Evolutionary conservation across 164 flowering plant species (phyloP).

Genomic region (Hamamelis virginiana): DNA sequence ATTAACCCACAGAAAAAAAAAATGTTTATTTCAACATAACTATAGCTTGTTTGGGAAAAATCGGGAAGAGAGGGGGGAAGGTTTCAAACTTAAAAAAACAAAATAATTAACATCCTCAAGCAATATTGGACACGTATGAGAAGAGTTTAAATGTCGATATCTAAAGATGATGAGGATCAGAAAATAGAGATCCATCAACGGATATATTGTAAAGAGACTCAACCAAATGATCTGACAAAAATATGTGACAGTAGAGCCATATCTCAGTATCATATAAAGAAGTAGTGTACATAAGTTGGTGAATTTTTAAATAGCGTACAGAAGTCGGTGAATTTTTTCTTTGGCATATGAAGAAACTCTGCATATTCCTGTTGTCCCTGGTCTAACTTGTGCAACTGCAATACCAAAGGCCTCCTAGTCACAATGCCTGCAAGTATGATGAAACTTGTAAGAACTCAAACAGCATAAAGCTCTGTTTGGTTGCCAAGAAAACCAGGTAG

Average conservation of each 20-base stretch:
- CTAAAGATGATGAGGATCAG: neutral
- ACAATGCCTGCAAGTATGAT: slow-evolving; percentile 55
- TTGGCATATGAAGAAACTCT: slow-evolving; percentile 67
- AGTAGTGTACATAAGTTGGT: slow-evolving; percentile 56
- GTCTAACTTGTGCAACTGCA: slow-evolving; percentile 74
- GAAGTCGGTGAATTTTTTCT: slow-evolving; percentile 57
- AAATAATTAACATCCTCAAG: no score
- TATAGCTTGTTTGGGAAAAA: no score
- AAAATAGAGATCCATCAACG: neutral
- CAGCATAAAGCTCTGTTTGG: neutral
- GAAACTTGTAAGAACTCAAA: neutral
- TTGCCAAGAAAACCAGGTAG: neutral
- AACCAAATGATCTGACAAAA: no score
- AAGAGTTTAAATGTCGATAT: no score
- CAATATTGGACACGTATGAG: no score
- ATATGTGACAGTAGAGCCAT: no score
- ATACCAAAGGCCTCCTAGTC: slow-evolving; percentile 80
- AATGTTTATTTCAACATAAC: no score
- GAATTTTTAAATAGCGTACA: slow-evolving; percentile 58
- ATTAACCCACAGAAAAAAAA: no score
- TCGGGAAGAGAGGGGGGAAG: no score
- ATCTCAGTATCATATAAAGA: neutral
- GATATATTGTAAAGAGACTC: no score
- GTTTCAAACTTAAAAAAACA: no score
- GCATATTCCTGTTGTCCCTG: slow-evolving; percentile 65